Evolutionary conservation across 345 rosid species (phyloP), one percentile per base, ranked within the genome.

Genomic region (Populus euphratica): DNA sequence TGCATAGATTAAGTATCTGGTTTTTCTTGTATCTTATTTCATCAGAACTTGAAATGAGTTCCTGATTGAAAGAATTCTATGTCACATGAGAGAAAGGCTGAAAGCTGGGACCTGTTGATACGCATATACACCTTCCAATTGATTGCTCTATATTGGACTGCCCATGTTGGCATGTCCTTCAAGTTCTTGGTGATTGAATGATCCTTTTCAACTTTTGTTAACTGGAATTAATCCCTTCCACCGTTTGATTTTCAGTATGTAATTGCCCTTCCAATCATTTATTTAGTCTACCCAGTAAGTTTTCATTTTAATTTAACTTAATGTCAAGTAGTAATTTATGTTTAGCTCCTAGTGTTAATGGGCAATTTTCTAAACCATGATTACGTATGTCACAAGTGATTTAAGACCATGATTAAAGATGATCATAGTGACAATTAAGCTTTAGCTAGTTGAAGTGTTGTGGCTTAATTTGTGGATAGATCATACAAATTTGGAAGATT

Each of bases 81-180:
- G 56, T 27, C 72, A 33, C 41, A 73, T 41, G 68, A 6, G 73
- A 80, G 69, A 74, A 38, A 80, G 78, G 67, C 54, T 76, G 68
- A 69, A 10, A 44, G 17, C 49, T 44, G 54, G 54, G 54, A 49
- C 54, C 54, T 49, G 20, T 62, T 54, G 72, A 49, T 49, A 49
- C 20, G 54, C 54, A 64, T 65, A 23, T 21, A 39, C 54, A 43
- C 72, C 71, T 17, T 76, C 73, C 56, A 31, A 33, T 69, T 59
- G 38, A 13, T 64, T 9, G 33, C 27, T 27, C 52, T 78, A 66
- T 36, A 65, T 74, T 54, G 12, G 66, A 71, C 56, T 76, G 73
- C 77, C 78, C 76, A 79, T 73, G 33, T 63, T 73, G 73, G 21
- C 76, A 67, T 50, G 69, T 65, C 70, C 61, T 52, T 44, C 54